phyloP scores from a whole-genome alignment of 164 flowering plant genomes.

The Tinospora cordifolia region DNA sequence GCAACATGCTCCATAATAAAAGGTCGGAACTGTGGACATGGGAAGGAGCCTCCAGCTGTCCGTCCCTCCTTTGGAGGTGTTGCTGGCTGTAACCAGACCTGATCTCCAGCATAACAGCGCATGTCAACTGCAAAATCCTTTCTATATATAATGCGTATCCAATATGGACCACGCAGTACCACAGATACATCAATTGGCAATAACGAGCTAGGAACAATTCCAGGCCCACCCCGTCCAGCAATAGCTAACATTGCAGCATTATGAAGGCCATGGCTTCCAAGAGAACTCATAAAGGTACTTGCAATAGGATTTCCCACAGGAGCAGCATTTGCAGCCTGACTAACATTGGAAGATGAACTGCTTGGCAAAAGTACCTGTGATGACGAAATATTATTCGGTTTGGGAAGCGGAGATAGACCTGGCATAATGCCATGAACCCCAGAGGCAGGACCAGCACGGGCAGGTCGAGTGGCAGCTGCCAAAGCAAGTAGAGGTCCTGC shows the following conservation, averaged over 20 bases:
- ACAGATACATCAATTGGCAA: slow-evolving; percentile 97
- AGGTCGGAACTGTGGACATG: slow-evolving; percentile 98
- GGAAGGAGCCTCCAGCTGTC: slow-evolving; percentile 86
- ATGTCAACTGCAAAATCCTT: slow-evolving; percentile 93
- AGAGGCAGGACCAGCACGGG: slow-evolving; percentile 84
- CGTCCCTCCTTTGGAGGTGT: slow-evolving; percentile 93
- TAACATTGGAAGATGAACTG: slow-evolving; percentile 33
- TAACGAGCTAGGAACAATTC: slow-evolving; percentile 94
- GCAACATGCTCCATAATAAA: slow-evolving; percentile 99
- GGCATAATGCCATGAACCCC: slow-evolving; percentile 51
- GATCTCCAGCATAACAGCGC: slow-evolving; percentile 99
- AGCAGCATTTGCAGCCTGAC: slow-evolving; percentile 36
- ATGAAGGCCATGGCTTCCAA: slow-evolving; percentile 55
- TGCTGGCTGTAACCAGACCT: slow-evolving; percentile 99
- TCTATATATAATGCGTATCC: slow-evolving; percentile 92
- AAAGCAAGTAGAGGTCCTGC: slow-evolving; percentile 97
- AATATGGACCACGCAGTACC: slow-evolving; percentile 91
- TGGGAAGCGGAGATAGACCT: slow-evolving; percentile 40
- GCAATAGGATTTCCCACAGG: slow-evolving; percentile 36
- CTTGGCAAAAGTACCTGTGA: slow-evolving; percentile 47
- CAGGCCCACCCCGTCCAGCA: slow-evolving; percentile 88
- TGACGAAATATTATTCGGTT: slow-evolving; percentile 43
- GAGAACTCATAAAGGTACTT: slow-evolving; percentile 35
- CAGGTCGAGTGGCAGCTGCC: slow-evolving; percentile 95
- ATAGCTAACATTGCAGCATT: slow-evolving; percentile 66